These are phyloP conservation scores for Cutaneotrichosporon arboriforme DNA, from an alignment of 1,284 basidiomycete species.

Conservation along the genomic window DNA sequence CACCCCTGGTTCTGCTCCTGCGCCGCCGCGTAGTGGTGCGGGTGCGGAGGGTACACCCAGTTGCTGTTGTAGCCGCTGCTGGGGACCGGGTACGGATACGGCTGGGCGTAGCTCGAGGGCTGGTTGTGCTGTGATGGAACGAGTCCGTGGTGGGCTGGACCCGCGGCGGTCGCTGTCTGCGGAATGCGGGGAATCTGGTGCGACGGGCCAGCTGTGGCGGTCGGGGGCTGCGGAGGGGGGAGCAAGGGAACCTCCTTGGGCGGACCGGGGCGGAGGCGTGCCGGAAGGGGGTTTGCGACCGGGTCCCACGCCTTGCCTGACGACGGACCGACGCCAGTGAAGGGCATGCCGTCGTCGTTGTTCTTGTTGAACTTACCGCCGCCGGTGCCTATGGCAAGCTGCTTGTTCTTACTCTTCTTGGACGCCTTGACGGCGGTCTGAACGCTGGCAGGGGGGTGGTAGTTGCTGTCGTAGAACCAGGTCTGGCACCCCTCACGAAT, in stretches of 20 bases:
- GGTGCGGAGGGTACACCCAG: neutral
- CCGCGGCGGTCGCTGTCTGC: too few relatives aligned
- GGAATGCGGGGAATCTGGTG: too few relatives aligned
- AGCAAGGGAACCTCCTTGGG: neutral
- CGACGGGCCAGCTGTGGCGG: neutral
- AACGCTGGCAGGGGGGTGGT: constrained; percentile 17
- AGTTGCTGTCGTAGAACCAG: constrained; percentile 41
- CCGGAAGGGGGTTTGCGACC: constrained; percentile 7
- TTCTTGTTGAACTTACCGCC: neutral
- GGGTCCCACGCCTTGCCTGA: constrained; percentile 15
- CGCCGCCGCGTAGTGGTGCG: neutral
- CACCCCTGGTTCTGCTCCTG: neutral
- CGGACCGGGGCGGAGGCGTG: neutral
- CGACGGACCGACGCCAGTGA: constrained; percentile 8
- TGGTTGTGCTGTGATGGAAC: neutral
- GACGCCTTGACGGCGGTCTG: constrained; percentile 3
- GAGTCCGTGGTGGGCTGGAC: neutral
- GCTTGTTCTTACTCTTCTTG: constrained; percentile 32
- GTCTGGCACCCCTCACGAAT: constrained; percentile 45
- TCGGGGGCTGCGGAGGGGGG: neutral
- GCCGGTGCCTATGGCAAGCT: constrained; percentile 29
- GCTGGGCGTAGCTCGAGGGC: neutral
- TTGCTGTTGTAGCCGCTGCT: neutral
- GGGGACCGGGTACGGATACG: neutral
- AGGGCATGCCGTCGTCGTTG: neutral